phyloP scores from a whole-genome alignment of 164 flowering plant species.

The Vitis cinerea region DNA sequence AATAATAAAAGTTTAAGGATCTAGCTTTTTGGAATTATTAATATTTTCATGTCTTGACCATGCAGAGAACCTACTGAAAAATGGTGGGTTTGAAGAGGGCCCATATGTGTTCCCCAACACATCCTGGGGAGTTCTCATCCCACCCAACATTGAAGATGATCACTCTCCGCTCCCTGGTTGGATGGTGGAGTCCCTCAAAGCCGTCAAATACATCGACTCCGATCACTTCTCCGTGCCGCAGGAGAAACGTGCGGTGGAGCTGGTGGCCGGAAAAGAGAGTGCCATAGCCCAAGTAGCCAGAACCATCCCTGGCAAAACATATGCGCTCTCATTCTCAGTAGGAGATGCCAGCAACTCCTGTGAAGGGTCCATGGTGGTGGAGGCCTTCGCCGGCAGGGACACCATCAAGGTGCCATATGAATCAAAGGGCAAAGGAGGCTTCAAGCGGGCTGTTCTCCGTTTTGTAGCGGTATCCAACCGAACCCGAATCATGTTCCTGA shows the following conservation, averaged over 20 bases:
- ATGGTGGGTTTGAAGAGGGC: slow-evolving; percentile 68
- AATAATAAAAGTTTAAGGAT: no score
- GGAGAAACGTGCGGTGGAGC: slow-evolving; percentile 57
- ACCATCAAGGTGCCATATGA: slow-evolving; percentile 52
- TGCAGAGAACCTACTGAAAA: slow-evolving; percentile 63
- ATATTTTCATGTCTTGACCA: not conserved
- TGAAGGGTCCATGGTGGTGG: slow-evolving; percentile 69
- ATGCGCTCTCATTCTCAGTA: slow-evolving; percentile 48
- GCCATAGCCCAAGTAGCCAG: slow-evolving; percentile 57
- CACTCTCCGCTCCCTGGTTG: slow-evolving; percentile 76
- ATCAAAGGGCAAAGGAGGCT: slow-evolving; percentile 62
- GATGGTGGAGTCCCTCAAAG: slow-evolving; percentile 72
- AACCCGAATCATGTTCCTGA: slow-evolving; percentile 49
- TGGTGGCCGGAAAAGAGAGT: slow-evolving; percentile 78
- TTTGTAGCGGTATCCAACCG: slow-evolving; percentile 37
- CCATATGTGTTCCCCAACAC: slow-evolving; percentile 63
- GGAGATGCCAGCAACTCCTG: slow-evolving; percentile 76
- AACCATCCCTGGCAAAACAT: slow-evolving; percentile 46
- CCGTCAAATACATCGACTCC: slow-evolving; percentile 68
- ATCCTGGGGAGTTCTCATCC: slow-evolving; percentile 61
- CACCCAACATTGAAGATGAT: slow-evolving; percentile 67
- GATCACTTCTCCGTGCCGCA: slow-evolving; percentile 59
- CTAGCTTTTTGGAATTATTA: no score
- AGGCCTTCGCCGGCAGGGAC: slow-evolving; percentile 58
- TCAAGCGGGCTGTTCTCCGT: slow-evolving; percentile 46